These are phyloP conservation scores for Sphaerobolus stellatus DNA, from an alignment of 1,284 basidiomycete species.

Conservation along the genomic window DNA sequence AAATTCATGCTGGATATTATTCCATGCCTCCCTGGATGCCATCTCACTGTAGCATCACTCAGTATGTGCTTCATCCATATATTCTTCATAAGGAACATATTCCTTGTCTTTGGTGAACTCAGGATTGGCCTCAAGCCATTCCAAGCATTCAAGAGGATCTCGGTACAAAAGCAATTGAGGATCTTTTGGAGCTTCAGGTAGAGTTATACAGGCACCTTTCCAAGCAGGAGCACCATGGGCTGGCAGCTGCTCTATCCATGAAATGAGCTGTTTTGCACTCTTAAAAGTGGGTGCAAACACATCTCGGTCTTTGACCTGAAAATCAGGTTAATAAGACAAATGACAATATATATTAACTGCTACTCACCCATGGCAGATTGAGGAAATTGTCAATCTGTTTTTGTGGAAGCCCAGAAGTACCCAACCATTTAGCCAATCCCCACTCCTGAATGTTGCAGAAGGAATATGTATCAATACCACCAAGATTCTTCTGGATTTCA, in stretches of 20 bases:
- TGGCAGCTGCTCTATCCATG: constrained; percentile 7
- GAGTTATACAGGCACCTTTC: neutral
- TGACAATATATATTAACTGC: neutral
- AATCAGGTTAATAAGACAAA: neutral
- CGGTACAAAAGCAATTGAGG: neutral
- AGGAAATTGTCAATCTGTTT: constrained; percentile 9
- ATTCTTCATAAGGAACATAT: constrained; percentile 4
- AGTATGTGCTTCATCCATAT: neutral
- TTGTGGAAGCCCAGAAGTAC: neutral
- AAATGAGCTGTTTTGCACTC: constrained; percentile 1
- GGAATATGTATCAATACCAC: neutral
- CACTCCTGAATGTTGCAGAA: constrained; percentile 1
- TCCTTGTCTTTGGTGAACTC: constrained; percentile 5
- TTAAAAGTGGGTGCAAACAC: neutral
- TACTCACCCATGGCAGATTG: constrained; percentile 1
- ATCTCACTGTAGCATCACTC: constrained; percentile 10
- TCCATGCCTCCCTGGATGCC: neutral
- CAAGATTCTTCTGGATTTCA: neutral
- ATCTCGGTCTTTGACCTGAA: neutral
- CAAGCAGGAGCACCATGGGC: constrained; percentile 1
- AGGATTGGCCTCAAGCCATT: constrained; percentile 10
- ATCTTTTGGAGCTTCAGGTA: constrained; percentile 9
- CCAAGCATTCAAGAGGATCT: constrained; percentile 7
- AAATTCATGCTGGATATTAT: constrained; percentile 1
- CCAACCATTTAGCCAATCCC: constrained; percentile 5